phyloP scores from a whole-genome alignment of 768 basidiomycete species.

The Mycena rosella region DNA sequence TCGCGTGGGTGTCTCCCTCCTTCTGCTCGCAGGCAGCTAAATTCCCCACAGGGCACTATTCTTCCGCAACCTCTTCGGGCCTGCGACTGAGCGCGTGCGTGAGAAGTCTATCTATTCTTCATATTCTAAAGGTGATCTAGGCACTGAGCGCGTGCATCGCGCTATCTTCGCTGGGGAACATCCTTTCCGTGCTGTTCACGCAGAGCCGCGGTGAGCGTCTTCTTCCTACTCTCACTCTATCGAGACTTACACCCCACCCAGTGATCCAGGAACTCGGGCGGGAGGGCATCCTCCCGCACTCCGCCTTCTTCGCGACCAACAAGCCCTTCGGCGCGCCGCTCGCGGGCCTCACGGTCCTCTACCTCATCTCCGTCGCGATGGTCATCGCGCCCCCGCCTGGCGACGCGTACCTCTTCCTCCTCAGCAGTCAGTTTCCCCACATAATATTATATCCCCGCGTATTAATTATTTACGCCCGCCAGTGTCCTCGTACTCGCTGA shows the following conservation, averaged over 20 bases:
- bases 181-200: constrained; percentile 60
- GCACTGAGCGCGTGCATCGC: constrained; percentile 59
- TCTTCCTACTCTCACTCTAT: too few species aligned
- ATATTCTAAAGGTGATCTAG: background rate
- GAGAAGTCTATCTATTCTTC: constrained; percentile 38
- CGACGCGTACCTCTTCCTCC: constrained; percentile 74
- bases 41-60: constrained; percentile 57
- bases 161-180: constrained; percentile 70
- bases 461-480: background rate
- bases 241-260: constrained; percentile 13
- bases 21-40: background rate
- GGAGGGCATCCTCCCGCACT: constrained; percentile 72
- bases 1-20: constrained; percentile 51
- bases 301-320: constrained; percentile 71
- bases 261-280: constrained; percentile 75
- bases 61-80: constrained; percentile 76
- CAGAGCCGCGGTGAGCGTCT: constrained; percentile 46
- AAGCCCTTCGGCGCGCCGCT: constrained; percentile 73
- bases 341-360: constrained; percentile 65
- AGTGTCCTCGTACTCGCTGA: constrained; percentile 41
- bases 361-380: constrained; percentile 51
- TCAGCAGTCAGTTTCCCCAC: constrained; percentile 60
- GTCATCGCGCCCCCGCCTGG: constrained; percentile 66
- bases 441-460: too few species aligned
- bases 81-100: constrained; percentile 58